Evolutionary conservation across 2,329 filamentous ascomycete genomes (phyloP).

Genomic region (Amphichorda felina): DNA sequence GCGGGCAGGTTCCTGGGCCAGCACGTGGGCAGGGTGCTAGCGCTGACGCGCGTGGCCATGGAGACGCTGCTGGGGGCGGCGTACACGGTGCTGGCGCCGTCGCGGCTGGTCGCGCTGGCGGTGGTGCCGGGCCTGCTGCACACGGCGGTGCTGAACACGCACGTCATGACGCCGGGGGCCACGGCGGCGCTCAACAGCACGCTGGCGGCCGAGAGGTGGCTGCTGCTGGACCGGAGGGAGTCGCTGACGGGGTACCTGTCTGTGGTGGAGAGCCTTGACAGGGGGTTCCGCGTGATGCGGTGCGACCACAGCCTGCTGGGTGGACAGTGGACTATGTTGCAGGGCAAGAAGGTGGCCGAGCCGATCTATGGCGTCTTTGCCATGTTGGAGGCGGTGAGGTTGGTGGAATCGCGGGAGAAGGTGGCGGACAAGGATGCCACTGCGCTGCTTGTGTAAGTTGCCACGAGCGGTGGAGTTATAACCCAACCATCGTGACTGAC

Average conservation of each 20-base stretch:
- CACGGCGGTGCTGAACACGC: constrained; percentile 60
- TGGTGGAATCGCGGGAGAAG: constrained; percentile 46
- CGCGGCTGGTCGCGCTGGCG: constrained; percentile 52
- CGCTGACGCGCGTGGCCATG: constrained; percentile 60
- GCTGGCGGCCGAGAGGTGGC: constrained; percentile 55
- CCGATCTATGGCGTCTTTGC: constrained; percentile 95
- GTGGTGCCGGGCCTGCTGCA: constrained; percentile 55
- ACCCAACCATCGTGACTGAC: no score
- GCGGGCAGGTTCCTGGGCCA: constrained; percentile 27
- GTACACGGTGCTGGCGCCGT: constrained; percentile 58
- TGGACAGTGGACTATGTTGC: constrained; percentile 67
- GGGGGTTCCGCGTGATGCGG: constrained; percentile 69
- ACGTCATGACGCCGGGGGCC: constrained; percentile 51
- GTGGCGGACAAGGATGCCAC: constrained; percentile 55
- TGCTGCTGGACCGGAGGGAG: constrained; percentile 69
- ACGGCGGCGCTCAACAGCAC: constrained; percentile 53
- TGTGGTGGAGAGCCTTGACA: constrained; percentile 63
- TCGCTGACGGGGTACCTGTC: constrained; percentile 88
- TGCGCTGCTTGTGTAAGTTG: constrained; percentile 71
- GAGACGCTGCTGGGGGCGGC: constrained; percentile 54
- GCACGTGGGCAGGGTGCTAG: constrained; percentile 47
- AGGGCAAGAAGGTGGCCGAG: constrained; percentile 52
- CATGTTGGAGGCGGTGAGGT: constrained; percentile 82
- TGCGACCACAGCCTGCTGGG: constrained; percentile 92
- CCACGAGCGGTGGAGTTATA: background rate